These are phyloP conservation scores for Agaricus subrufescens DNA, from an alignment of 768 basidiomycete genomes.

Conservation along the genomic window DNA sequence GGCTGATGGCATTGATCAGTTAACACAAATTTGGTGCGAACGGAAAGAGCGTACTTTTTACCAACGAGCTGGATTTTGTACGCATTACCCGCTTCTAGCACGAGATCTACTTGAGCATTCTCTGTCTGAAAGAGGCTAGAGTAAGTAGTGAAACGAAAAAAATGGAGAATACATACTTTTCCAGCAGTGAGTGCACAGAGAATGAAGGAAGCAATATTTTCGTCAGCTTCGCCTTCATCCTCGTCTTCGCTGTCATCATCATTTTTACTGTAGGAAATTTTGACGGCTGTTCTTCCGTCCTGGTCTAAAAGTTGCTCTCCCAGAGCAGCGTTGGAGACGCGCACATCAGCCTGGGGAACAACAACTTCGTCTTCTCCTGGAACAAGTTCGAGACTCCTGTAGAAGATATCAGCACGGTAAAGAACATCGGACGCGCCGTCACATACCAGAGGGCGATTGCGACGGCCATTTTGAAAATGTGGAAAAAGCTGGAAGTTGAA, in stretches of 20 bases:
- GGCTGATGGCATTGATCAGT: constrained; percentile 31
- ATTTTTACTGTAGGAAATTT: constrained; percentile 51
- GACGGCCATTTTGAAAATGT: constrained; percentile 39
- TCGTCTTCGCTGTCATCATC: constrained; percentile 37
- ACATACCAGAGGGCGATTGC: constrained; percentile 67
- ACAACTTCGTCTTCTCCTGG: constrained; percentile 57
- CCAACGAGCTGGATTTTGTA: constrained; percentile 71
- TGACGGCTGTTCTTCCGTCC: constrained; percentile 59
- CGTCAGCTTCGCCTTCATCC: constrained; percentile 33
- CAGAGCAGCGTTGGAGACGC: constrained; percentile 79
- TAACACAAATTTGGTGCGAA: neutral
- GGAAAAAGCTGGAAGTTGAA: constrained; percentile 12
- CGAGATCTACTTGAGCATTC: constrained; percentile 66
- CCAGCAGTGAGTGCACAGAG: constrained; percentile 80
- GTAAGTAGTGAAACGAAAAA: neutral
- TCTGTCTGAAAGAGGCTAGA: constrained; percentile 52
- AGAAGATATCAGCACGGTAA: constrained; percentile 9
- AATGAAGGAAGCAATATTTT: constrained; percentile 41
- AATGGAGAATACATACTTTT: constrained; percentile 45
- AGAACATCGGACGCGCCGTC: constrained; percentile 19
- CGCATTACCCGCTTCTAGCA: constrained; percentile 61
- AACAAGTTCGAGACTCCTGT: constrained; percentile 57
- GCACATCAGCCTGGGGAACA: constrained; percentile 61
- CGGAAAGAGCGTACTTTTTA: constrained; percentile 57
- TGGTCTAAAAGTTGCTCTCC: constrained; percentile 66